These are phyloP conservation scores for Leccinum variicolor DNA, from an alignment of 768 basidiomycete species.

Conservation along the genomic window DNA sequence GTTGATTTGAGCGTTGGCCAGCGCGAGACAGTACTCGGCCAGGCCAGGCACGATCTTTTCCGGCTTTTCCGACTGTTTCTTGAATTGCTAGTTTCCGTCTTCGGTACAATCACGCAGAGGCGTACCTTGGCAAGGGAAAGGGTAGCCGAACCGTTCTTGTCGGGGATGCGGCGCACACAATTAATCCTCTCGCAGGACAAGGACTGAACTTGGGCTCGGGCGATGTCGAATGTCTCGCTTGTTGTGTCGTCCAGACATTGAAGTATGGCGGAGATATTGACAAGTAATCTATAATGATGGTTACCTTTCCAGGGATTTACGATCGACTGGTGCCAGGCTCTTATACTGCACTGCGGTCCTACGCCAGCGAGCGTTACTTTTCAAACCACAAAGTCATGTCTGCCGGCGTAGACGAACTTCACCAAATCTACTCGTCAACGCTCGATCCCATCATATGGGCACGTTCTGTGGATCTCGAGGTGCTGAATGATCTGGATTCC, in stretches of 20 bases:
- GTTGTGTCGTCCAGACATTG: conserved; percentile 57
- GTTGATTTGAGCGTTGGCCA: no score
- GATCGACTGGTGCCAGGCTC: conserved; percentile 47
- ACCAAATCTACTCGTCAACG: conserved; percentile 77
- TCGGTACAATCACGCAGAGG: conserved; percentile 79
- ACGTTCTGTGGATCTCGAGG: conserved; percentile 82
- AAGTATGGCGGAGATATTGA: conserved; percentile 80
- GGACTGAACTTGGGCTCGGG: conserved; percentile 92
- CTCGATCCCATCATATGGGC: conserved; percentile 77
- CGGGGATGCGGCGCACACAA: conserved; percentile 94
- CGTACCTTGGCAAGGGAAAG: conserved; percentile 73
- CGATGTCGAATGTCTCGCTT: conserved; percentile 73
- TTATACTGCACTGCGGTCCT: conserved; percentile 69
- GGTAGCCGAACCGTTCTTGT: conserved; percentile 79
- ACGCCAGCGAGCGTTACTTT: conserved; percentile 78
- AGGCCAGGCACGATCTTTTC: no score
- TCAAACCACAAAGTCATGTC: conserved; percentile 85
- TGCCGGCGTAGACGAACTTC: conserved; percentile 84
- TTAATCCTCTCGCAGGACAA: conserved; percentile 95
- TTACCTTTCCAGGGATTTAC: not conserved
- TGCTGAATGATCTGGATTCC: conserved; percentile 83
- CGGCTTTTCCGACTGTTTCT: no score
- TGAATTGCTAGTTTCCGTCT: conserved; percentile 92
- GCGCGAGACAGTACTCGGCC: no score
- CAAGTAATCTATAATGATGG: conserved; percentile 28